A percentile compares a stretch with the other conserved stretches of the same genome.
phyloP scores from a whole-genome alignment of 108 stramenopile species.

The Skeletonema costatum region DNA sequence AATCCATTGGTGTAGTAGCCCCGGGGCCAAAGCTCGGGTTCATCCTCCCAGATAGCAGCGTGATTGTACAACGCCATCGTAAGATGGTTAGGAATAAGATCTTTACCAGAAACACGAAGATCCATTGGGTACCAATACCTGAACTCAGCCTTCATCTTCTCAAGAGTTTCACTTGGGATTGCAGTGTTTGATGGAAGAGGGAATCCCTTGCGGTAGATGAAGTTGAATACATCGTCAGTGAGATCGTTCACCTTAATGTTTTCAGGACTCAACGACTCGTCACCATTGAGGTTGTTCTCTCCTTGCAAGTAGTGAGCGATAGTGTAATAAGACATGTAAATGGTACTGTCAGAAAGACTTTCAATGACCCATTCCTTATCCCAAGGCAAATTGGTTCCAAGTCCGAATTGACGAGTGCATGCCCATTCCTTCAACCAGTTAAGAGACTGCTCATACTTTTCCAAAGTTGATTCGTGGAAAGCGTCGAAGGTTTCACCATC shows the following conservation, averaged over 20 bases:
- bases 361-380: constrained; percentile 98
- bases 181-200: constrained; percentile 67
- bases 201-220: constrained; percentile 84
- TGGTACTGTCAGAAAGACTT: constrained; percentile 95
- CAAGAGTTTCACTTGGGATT: constrained; percentile 75
- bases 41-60: constrained; percentile 95
- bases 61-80: constrained; percentile 99
- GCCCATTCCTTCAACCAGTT: constrained; percentile 99
- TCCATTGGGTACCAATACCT: constrained; percentile 98
- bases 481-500: constrained; percentile 87
- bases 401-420: constrained; percentile 95
- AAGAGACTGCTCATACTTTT: constrained; percentile 84
- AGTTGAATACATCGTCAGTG: constrained; percentile 93
- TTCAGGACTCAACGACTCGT: constrained; percentile 68
- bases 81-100: constrained; percentile 98
- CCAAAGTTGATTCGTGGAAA: constrained; percentile 76
- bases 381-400: constrained; percentile 97
- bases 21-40: constrained; percentile 90
- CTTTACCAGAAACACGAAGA: constrained; percentile 95
- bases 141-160: constrained; percentile 88
- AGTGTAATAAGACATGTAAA: constrained; percentile 99
- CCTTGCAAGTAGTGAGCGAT: constrained; percentile 95
- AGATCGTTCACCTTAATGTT: constrained; percentile 84
- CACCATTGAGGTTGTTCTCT: constrained; percentile 88
- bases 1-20: constrained; percentile 97